Conservation (phyloP, 371 early-diverging fungal species). For the Neoconidiobolus thromboides region DNA sequence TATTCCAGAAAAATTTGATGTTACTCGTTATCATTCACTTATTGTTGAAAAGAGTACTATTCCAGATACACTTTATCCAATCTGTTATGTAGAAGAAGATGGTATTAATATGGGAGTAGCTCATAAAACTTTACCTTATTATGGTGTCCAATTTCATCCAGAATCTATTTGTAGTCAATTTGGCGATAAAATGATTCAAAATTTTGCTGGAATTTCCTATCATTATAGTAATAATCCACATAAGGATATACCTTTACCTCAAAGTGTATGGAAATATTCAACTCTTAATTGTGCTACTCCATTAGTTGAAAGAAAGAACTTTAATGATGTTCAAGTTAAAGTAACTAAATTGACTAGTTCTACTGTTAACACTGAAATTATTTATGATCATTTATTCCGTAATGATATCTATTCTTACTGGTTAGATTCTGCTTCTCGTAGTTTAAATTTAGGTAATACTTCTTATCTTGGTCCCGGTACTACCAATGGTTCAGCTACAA, state of each 20-base stretch:
- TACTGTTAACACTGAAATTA: conserved; percentile 7
- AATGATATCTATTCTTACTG: conserved; percentile 22
- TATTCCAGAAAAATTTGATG: conserved; percentile 44
- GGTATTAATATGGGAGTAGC: conserved; percentile 64
- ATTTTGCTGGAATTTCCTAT: conserved; percentile 46
- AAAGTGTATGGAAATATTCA: no score
- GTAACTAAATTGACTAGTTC: neutral
- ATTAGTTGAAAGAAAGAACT: no score
- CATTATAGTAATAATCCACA: conserved; percentile 7
- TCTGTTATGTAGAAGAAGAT: conserved; percentile 29
- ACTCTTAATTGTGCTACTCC: no score
- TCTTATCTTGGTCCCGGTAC: neutral
- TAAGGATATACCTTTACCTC: no score
- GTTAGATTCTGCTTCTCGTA: conserved; percentile 39
- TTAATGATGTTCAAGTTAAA: neutral
- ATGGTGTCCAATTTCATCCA: conserved; percentile 93
- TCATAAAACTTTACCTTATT: conserved; percentile 48
- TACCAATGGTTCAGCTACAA: conserved; percentile 9
- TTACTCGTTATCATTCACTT: conserved; percentile 83
- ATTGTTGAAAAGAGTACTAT: conserved; percentile 37
- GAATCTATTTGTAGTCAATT: conserved; percentile 78
- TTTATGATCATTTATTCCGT: conserved; percentile 17
- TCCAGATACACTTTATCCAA: conserved; percentile 27
- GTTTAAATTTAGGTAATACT: neutral
- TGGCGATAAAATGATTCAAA: conserved; percentile 44